phyloP scores from a whole-genome alignment of 306 rosid genomes.

The Astragalus membranaceus region DNA sequence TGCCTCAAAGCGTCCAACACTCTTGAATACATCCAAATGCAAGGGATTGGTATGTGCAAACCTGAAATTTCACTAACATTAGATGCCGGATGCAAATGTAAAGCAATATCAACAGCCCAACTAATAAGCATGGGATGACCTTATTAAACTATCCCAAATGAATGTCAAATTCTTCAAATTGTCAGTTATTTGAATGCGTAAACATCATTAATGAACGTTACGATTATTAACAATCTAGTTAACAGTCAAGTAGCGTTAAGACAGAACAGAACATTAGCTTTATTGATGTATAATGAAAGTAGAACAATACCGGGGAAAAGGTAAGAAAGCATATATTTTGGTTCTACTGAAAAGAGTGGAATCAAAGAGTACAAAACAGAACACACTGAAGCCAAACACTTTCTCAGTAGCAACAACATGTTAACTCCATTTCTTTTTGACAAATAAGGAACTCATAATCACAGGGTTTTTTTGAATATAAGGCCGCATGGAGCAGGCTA shows the following conservation, averaged over 20 bases:
- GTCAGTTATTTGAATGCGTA: slow-evolving; percentile 1
- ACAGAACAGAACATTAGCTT: background rate
- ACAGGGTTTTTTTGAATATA: background rate
- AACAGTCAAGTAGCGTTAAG: background rate
- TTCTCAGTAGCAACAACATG: slow-evolving; percentile 1
- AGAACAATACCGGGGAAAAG: background rate
- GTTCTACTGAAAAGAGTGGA: background rate
- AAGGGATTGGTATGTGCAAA: slow-evolving; percentile 96
- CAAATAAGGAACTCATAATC: slow-evolving; percentile 2
- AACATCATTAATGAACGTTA: background rate
- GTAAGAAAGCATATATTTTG: background rate
- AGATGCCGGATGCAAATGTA: slow-evolving; percentile 13
- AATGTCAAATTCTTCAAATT: background rate
- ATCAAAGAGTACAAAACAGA: no score
- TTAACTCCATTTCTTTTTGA: background rate
- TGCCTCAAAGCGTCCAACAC: slow-evolving; percentile 77
- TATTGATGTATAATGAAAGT: background rate
- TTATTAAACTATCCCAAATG: background rate
- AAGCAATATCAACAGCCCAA: background rate
- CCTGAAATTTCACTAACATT: slow-evolving; percentile 44
- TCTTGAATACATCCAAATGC: slow-evolving; percentile 88
- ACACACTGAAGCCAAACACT: background rate
- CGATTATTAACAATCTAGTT: background rate
- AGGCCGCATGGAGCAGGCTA: background rate
- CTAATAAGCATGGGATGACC: slow-evolving; percentile 11